Percentiles rank a stretch among this genome's conserved stretches.
These are phyloP conservation scores for Nymphaea thermarum DNA, from an alignment of 164 flowering plant genomes.

Conservation along the genomic window DNA sequence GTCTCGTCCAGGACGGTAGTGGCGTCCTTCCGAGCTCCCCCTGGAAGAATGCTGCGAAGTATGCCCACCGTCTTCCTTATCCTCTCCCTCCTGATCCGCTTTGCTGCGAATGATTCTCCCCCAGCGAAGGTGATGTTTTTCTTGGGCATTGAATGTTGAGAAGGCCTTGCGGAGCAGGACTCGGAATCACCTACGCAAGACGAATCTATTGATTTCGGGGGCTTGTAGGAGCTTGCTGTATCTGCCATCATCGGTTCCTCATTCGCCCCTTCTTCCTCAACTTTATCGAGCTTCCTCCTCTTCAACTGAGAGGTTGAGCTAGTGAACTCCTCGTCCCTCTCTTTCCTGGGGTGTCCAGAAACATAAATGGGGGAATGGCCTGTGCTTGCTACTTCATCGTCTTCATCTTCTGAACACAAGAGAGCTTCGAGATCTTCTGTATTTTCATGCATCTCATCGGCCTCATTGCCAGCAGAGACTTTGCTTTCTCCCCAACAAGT, in stretches of 20 bases:
- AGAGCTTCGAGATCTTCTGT: constrained; percentile 81
- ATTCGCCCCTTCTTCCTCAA: background rate
- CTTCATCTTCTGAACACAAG: constrained; percentile 68
- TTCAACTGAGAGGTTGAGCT: constrained; percentile 31
- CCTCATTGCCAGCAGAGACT: constrained; percentile 1
- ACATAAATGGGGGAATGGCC: constrained; percentile 75
- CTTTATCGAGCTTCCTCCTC: constrained; percentile 27
- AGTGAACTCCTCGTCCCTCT: constrained; percentile 33
- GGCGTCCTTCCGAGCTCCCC: constrained; percentile 49
- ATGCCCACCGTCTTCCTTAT: constrained; percentile 45
- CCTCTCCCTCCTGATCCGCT: constrained; percentile 35
- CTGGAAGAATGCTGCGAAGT: constrained; percentile 60
- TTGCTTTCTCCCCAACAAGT: background rate
- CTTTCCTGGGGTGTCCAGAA: constrained; percentile 27
- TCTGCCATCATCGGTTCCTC: constrained; percentile 17
- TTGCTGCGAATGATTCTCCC: constrained; percentile 13
- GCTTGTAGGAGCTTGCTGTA: constrained; percentile 26
- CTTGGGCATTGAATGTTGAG: constrained; percentile 3
- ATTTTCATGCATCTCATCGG: constrained; percentile 82
- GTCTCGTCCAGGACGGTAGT: constrained; percentile 66
- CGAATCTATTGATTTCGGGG: background rate
- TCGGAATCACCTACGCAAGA: constrained; percentile 32
- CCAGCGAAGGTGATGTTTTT: background rate
- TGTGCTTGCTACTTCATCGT: constrained; percentile 77
- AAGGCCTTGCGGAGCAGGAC: constrained; percentile 20